Base-by-base conservation (phyloP, 495 filamentous ascomycete genomes). In the Penicillium pulvis region DNA sequence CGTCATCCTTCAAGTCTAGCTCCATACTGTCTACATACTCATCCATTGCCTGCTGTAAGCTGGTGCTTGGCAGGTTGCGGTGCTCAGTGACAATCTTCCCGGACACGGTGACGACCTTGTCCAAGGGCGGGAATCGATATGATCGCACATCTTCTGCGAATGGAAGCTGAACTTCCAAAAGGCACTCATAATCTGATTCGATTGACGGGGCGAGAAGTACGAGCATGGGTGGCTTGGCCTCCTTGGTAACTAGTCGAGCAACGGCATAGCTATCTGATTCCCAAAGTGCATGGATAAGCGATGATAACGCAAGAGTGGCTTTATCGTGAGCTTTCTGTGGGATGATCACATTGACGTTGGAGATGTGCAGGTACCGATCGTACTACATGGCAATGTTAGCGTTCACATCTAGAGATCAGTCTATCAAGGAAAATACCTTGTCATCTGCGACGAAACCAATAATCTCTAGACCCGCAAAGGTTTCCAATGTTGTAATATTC, bases 11-110 rank as follows among this genome's bases (percentile, higher is more conserved):
- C 23, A 74, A 80, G 53, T 81, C 83, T 0, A 99, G 75, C 66
- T 99, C 93, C 95, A 99, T 98, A 42, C 82, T 85, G 65, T 97
- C 91, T 2, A 99, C 92, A 65, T 92, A 97, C 57, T 90, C 85
- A 65, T 85, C 87, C 93, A 98, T 96, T 1, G 91, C 87, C 35
- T 86, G 70, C 41, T 83, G 79, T 55, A 98, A 75, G 6, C 88
- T 82, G 14, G 87, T 79, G n/a, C 72, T 86, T 2, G 95, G 95
- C 4, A 99, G 81, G 61, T 95, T 88, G 16, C 93, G 87, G 73
- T 99, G 94, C 55, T 96, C 85, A 8, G 80, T 88, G 23, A 96
- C 79, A 17, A 82, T 76, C 55, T 90, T 90, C n/a, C 94, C 95
- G n/a, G 88, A 90, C 9, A 96, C 80, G 1, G 93, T 98, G 50